Conservation (phyloP, 2,329 filamentous ascomycete species). For the Bimuria novae-zelandiae region DNA sequence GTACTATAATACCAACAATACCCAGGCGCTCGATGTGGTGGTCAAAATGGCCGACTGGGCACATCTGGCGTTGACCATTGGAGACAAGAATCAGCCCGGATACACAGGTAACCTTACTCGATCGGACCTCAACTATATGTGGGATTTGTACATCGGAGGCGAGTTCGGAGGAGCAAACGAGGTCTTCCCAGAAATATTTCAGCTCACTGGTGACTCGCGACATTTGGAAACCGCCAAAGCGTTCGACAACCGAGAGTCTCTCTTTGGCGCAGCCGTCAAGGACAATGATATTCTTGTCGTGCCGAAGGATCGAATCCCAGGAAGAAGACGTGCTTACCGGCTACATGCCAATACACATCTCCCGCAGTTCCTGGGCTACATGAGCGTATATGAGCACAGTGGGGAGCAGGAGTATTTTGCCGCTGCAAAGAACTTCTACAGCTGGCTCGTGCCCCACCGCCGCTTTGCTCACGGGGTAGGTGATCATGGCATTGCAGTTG, state of each 20-base stretch:
- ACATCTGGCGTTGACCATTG: slow-evolving; percentile 15
- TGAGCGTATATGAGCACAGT: slow-evolving; percentile 19
- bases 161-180: slow-evolving; percentile 22
- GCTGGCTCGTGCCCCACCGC: slow-evolving; percentile 19
- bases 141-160: slow-evolving; percentile 22
- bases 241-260: slow-evolving; percentile 20
- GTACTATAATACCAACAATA: slow-evolving; percentile 22
- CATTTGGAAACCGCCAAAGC: slow-evolving; percentile 18
- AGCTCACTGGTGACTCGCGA: slow-evolving; percentile 10
- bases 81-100: slow-evolving; percentile 20
- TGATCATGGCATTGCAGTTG: neutral
- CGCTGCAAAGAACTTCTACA: slow-evolving; percentile 19
- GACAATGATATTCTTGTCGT: slow-evolving; percentile 19
- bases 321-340: slow-evolving; percentile 12
- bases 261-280: slow-evolving; percentile 17
- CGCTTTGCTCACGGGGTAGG: slow-evolving; percentile 14
- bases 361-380: slow-evolving; percentile 19
- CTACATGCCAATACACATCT: slow-evolving; percentile 20
- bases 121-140: slow-evolving; percentile 23
- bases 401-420: slow-evolving; percentile 17
- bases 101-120: slow-evolving; percentile 19
- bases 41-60: slow-evolving; percentile 24
- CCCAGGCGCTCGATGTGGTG: slow-evolving; percentile 17
- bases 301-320: slow-evolving; percentile 13
- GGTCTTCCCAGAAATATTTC: slow-evolving; percentile 19